Evolutionary conservation across 345 rosid species (phyloP), one percentile per base, ranked within the genome.

Genomic region (Ceriops decandra): DNA sequence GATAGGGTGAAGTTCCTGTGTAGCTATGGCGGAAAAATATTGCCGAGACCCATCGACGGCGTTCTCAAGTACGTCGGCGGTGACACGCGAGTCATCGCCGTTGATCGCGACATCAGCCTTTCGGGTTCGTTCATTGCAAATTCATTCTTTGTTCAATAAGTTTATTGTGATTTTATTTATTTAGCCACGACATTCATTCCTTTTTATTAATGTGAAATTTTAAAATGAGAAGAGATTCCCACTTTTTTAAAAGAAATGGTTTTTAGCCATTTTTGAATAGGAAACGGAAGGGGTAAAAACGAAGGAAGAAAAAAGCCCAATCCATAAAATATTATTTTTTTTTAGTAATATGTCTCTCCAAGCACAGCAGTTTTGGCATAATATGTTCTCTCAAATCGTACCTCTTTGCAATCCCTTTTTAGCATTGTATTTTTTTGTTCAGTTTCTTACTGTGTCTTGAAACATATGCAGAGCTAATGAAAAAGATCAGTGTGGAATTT

Each of bases 1-100:
- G 72, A 17, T 56, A 82, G 80, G 77, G 79, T 88, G 36, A 95
- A 95, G 82, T 87, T 95, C 46, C 68, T 89, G 67, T 91, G 95
- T 75, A 91, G 97, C 78, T 82, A 85, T 74, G 97, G 97, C 67
- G 99, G 99, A 60, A 89, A 83, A 80, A 95, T 95, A 67, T 67
- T 91, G 76, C 91, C 90, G 4, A 80, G 92, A 51, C 84, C 85
- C 10, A 61, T 62, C 19, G 99, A 89, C 9, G 90, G 90, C 3
- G 64, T 78, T 27, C 95, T 95, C 72, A 95, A 89, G 77, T 95
- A 95, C 58, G 85, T 88, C 49, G 97, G 98, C 21, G 97, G 98
- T 1, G 98, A 90, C 76, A 93, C 97, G 24, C 97, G 99, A 2
- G 88, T 90, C 70, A 73, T 91, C 53, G 82, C 90, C 49, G 79